These are phyloP conservation scores for Dalbergia cultrata DNA, from an alignment of 306 rosid species.

Conservation along the genomic window DNA sequence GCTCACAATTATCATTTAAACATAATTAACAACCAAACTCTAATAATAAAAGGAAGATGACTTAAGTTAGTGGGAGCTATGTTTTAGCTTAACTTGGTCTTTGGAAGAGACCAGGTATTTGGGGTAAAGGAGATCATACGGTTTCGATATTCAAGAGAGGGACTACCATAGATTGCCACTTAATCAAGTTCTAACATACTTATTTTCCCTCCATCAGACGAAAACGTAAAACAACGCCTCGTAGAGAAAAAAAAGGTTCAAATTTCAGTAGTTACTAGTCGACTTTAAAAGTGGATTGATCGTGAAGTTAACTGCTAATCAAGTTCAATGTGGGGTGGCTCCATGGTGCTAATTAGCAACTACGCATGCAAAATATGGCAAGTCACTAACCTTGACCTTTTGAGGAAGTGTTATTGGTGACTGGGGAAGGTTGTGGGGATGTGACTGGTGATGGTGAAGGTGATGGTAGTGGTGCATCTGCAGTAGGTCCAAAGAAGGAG, in stretches of 20 bases:
- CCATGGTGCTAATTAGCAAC: neutral
- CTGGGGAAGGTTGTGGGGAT: neutral
- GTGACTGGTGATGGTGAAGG: no score
- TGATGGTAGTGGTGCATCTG: neutral
- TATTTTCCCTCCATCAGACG: neutral
- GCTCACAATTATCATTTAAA: no score
- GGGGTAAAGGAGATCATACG: no score
- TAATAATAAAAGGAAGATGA: no score
- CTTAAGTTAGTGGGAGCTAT: no score
- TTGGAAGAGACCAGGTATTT: no score
- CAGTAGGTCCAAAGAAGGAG: neutral
- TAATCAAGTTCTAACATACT: neutral
- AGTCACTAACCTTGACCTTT: neutral
- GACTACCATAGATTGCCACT: neutral
- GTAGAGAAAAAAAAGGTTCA: neutral
- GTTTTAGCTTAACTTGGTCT: no score
- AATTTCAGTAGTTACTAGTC: neutral
- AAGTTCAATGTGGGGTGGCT: no score
- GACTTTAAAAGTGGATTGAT: no score
- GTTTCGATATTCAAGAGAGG: no score
- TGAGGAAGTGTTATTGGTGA: neutral
- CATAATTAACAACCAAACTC: no score
- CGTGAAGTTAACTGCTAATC: no score
- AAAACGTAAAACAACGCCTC: neutral
- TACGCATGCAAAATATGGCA: neutral